phyloP scores from a whole-genome alignment of 805 yeast genomes.

The Suhomyces sp. region DNA sequence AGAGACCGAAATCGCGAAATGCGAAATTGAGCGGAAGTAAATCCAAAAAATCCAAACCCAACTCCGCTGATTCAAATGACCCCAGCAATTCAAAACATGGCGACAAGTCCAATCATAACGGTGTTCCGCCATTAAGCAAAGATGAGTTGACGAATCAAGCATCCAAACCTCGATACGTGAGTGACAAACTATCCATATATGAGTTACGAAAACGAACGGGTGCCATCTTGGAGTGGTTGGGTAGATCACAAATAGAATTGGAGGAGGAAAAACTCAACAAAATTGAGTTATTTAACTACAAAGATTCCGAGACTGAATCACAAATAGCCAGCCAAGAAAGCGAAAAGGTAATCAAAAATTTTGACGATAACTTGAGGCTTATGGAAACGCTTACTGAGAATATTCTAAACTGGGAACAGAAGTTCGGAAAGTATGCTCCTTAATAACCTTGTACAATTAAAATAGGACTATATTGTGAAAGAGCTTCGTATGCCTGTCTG shows the following conservation, averaged over 20 bases:
- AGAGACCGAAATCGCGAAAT: slow-evolving; percentile 7
- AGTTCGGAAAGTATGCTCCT: slow-evolving; percentile 54
- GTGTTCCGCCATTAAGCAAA: slow-evolving; percentile 17
- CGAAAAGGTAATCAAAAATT: slow-evolving; percentile 37
- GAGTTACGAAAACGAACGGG: slow-evolving; percentile 88
- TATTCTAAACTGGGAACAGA: slow-evolving; percentile 76
- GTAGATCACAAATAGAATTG: slow-evolving; percentile 80
- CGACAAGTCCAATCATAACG: not conserved
- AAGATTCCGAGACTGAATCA: slow-evolving; percentile 25
- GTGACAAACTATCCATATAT: slow-evolving; percentile 64
- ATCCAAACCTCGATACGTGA: slow-evolving; percentile 80
- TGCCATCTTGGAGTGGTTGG: slow-evolving; percentile 87
- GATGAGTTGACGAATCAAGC: slow-evolving; percentile 63
- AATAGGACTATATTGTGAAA: not conserved
- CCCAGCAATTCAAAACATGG: not conserved
- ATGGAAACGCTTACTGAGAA: slow-evolving; percentile 75
- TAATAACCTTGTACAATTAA: slow-evolving; percentile 10
- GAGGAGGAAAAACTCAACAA: slow-evolving; percentile 68
- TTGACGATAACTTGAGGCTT: slow-evolving; percentile 55
- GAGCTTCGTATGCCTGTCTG: not conserved
- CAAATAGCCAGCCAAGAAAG: slow-evolving; percentile 23
- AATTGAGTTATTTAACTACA: slow-evolving; percentile 44
- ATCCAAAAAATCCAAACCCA: slow-evolving; percentile 6
- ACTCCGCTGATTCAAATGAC: slow-evolving; percentile 1
- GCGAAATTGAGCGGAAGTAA: slow-evolving; percentile 6